Evolutionary conservation across 2,329 filamentous ascomycete genomes (phyloP), one percentile per base, ranked within the genome.

Genomic region (Aureobasidium subglaciale): DNA sequence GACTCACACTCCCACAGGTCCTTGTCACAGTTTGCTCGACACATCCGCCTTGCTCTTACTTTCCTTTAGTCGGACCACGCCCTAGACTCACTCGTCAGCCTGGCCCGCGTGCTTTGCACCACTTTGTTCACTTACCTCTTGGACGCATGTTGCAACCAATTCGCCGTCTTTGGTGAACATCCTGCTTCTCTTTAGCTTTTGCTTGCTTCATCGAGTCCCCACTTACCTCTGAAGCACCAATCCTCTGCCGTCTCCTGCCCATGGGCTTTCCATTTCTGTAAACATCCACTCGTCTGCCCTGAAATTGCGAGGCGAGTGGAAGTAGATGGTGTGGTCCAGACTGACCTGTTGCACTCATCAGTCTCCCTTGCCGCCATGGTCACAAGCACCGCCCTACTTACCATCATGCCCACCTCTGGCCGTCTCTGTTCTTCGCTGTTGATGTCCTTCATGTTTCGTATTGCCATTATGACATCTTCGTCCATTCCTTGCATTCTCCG

Each of bases 371-470:
- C 20, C 22, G n/a, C 38, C 11, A n/a, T n/a, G n/a, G n/a, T n/a
- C n/a, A n/a, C 9, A 37, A 15, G 18, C 32, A 4, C 32, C 22
- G 25, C 13, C 15, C 22, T 5, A 38, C 46, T 54, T 3, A 93
- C 88, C 79, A 90, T 84, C 88, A 93, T 93, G n/a, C 87, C 87
- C 48, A 92, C 73, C 65, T 79, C 75, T 4, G 83, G 83, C 38
- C 78, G 72, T 70, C 59, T 73, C 65, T 34, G 67, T 62, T 18
- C 67, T 35, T 16, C 69, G 54, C 60, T 68, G 61, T 65, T 63
- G 56, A 67, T 58, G 49, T 43, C 38, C 59, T 70, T 68, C 38
- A 73, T 55, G 25, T 72, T 72, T 45, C 71, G 70, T 13, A 79
- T 67, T 58, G 81, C 69, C 13, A 70, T 66, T n/a, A 78, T 75